phyloP scores from a whole-genome alignment of 805 yeast species.

The Priceomyces carsonii region DNA sequence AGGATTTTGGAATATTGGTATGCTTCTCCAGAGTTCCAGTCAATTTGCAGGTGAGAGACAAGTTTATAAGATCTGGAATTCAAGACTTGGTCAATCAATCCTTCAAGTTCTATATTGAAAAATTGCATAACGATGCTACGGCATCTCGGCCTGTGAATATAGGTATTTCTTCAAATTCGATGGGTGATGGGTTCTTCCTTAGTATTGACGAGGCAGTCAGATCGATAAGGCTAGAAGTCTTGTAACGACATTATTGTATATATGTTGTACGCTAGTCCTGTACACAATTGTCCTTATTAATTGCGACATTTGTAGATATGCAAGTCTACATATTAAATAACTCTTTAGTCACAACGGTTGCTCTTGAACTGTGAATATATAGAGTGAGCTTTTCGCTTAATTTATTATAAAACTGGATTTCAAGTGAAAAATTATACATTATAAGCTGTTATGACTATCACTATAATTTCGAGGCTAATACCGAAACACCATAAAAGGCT shows the following conservation, averaged over 20 bases:
- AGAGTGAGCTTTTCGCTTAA: too few relatives aligned
- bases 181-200: constrained; percentile 37
- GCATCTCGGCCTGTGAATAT: not conserved
- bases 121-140: constrained; percentile 6
- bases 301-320: constrained; percentile 1
- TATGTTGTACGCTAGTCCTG: too few relatives aligned
- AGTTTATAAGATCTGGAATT: constrained; percentile 60
- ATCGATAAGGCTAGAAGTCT: constrained; percentile 22
- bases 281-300: too few relatives aligned
- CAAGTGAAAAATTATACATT: too few relatives aligned
- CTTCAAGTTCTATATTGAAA: not conserved
- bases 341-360: too few relatives aligned
- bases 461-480: too few relatives aligned
- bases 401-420: too few relatives aligned
- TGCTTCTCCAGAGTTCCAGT: constrained; percentile 62
- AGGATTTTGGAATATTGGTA: constrained; percentile 54
- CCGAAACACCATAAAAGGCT: too few relatives aligned
- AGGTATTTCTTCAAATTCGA: constrained; percentile 10
- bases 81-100: constrained; percentile 21
- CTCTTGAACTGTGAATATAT: too few relatives aligned
- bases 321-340: constrained; percentile 1
- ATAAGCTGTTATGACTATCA: too few relatives aligned
- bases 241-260: not conserved
- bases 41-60: constrained; percentile 44
- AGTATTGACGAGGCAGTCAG: constrained; percentile 60